These are phyloP conservation scores for Coprinopsis sp. DNA, from an alignment of 768 basidiomycete genomes.

Conservation along the genomic window DNA sequence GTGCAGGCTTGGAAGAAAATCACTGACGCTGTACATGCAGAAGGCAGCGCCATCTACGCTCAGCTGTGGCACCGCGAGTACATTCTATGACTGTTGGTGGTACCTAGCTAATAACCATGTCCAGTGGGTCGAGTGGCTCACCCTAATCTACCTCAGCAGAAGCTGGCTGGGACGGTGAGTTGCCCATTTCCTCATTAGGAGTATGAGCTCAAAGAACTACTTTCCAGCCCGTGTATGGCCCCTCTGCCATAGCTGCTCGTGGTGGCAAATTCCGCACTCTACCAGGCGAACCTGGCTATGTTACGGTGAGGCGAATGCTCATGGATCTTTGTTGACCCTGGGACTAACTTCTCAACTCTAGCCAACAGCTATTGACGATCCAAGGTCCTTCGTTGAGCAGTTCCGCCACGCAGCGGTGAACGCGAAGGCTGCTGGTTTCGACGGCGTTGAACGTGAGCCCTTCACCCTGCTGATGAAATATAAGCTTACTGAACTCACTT, in stretches of 20 bases:
- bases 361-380: conserved; percentile 40
- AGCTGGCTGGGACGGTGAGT: conserved; percentile 21
- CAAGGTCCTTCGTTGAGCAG: conserved; percentile 30
- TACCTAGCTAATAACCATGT: conserved; percentile 6
- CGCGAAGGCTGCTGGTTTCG: conserved; percentile 1
- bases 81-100: too few relatives aligned
- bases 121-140: conserved; percentile 33
- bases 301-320: conserved; percentile 34
- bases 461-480: background rate
- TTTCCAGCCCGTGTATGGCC: conserved; percentile 36
- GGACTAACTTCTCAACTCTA: conserved; percentile 8
- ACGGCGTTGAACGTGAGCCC: conserved; percentile 45
- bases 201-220: background rate
- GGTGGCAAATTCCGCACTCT: conserved; percentile 38
- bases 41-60: conserved; percentile 31
- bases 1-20: conserved; percentile 34
- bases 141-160: conserved; percentile 36
- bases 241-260: conserved; percentile 39
- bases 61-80: conserved; percentile 39
- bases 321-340: background rate
- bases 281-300: conserved; percentile 34
- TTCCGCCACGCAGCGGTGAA: conserved; percentile 23
- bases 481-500: background rate
- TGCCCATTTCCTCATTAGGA: background rate
- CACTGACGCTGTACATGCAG: conserved; percentile 34